phyloP scores from a whole-genome alignment of 2,329 filamentous ascomycete genomes.

The Thermomyces lanuginosus region DNA sequence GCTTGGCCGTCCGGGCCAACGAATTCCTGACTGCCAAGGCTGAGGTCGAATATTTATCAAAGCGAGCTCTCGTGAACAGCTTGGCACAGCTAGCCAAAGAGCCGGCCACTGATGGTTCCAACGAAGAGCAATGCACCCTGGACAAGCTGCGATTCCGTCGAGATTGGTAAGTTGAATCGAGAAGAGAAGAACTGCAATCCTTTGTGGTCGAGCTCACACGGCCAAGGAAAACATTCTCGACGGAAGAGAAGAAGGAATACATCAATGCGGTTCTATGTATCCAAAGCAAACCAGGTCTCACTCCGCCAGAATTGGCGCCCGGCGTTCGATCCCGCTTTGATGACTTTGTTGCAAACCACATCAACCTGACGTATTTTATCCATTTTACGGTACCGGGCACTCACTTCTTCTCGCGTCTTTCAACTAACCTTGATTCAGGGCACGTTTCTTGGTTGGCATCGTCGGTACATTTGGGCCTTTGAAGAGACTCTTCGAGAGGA shows the following conservation, averaged over 20 bases:
- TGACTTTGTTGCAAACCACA: slow-evolving; percentile 35
- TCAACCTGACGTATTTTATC: slow-evolving; percentile 32
- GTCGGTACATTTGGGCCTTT: slow-evolving; percentile 16
- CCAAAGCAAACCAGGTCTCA: slow-evolving; percentile 21
- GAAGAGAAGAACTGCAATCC: too few relatives aligned
- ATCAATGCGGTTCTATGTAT: slow-evolving; percentile 33
- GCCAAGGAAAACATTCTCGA: slow-evolving; percentile 19
- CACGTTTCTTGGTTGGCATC: slow-evolving; percentile 21
- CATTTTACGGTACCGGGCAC: slow-evolving; percentile 19
- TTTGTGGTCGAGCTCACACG: too few relatives aligned
- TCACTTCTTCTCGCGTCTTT: slow-evolving; percentile 7
- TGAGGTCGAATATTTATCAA: too few relatives aligned
- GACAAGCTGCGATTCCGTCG: too few relatives aligned
- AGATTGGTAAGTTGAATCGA: too few relatives aligned
- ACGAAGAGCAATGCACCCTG: too few relatives aligned
- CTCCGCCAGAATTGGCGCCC: slow-evolving; percentile 19
- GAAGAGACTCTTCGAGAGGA: slow-evolving; percentile 18
- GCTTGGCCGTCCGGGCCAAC: too few relatives aligned
- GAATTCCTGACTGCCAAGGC: too few relatives aligned
- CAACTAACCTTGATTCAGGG: slow-evolving; percentile 6
- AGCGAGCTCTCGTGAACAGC: too few relatives aligned
- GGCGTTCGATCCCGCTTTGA: slow-evolving; percentile 35
- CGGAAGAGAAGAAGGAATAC: slow-evolving; percentile 24
- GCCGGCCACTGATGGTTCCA: too few relatives aligned
- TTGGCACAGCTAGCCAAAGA: too few relatives aligned